Percentiles rank a stretch among this genome's conserved stretches.
phyloP scores from a whole-genome alignment of 129 eudicot genomes.

The Rutidosis leptorrhynchoides region DNA sequence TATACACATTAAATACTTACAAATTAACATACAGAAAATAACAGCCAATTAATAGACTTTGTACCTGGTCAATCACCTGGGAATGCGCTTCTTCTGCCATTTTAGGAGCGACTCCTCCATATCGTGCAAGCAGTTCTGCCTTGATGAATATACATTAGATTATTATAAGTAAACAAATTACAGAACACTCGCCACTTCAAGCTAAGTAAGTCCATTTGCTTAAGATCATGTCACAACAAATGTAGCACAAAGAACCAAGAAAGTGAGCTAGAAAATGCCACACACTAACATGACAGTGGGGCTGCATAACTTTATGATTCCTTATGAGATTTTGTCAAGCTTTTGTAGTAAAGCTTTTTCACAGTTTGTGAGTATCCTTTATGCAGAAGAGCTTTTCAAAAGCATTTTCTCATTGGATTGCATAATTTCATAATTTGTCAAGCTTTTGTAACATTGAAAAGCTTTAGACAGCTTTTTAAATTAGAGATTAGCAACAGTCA shows the following conservation, averaged over 20 bases:
- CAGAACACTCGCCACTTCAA: slow-evolving; percentile 5
- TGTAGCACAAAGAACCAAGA: slow-evolving; percentile 20
- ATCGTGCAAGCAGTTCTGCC: slow-evolving; percentile 89
- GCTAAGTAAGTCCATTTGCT: slow-evolving; percentile 15
- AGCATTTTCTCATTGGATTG: background rate
- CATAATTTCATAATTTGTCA: background rate
- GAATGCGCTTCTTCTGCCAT: slow-evolving; percentile 99
- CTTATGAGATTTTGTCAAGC: background rate
- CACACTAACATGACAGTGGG: slow-evolving; percentile 10
- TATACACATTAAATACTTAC: too few relatives aligned
- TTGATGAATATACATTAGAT: slow-evolving; percentile 38
- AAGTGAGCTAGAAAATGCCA: background rate
- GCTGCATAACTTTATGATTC: background rate
- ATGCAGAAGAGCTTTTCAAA: too few relatives aligned
- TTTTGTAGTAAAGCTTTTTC: too few relatives aligned
- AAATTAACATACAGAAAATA: background rate
- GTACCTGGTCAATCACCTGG: slow-evolving; percentile 86
- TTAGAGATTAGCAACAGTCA: background rate
- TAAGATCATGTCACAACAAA: slow-evolving; percentile 7
- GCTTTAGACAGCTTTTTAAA: too few relatives aligned
- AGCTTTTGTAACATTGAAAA: background rate
- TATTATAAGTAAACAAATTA: slow-evolving; percentile 23
- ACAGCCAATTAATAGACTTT: slow-evolving; percentile 8
- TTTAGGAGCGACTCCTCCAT: slow-evolving; percentile 99
- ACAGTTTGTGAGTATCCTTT: too few relatives aligned